Percentiles rank a stretch among this genome's conserved stretches.
Conservation (phyloP, 495 filamentous ascomycete species). For the Neurospora pannonica region DNA sequence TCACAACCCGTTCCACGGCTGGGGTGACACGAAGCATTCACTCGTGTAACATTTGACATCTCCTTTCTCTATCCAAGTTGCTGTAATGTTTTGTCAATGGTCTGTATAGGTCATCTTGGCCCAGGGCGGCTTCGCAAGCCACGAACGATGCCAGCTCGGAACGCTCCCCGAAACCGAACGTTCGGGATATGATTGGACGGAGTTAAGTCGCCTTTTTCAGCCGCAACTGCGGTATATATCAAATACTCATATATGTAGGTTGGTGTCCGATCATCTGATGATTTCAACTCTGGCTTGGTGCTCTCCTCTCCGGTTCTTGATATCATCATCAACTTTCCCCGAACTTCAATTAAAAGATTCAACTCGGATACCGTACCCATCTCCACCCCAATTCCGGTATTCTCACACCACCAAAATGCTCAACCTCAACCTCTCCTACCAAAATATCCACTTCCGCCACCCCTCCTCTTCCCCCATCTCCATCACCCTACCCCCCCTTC, state of each 20-base stretch:
- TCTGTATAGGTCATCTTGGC: neutral
- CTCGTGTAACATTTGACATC: neutral
- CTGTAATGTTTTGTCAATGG: neutral
- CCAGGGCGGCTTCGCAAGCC: neutral
- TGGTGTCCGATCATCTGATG: no score
- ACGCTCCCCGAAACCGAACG: neutral
- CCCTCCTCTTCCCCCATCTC: conserved; percentile 1
- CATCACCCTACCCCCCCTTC: conserved; percentile 16
- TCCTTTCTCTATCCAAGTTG: neutral
- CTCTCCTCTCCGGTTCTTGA: neutral
- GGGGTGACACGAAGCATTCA: neutral
- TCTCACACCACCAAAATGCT: neutral
- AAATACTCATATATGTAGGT: neutral
- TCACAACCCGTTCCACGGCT: neutral
- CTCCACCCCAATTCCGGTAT: neutral
- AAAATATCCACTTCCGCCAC: conserved; percentile 16
- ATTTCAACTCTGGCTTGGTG: neutral
- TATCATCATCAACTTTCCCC: neutral
- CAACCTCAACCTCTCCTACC: conserved; percentile 16
- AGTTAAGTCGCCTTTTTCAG: neutral
- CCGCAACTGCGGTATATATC: neutral
- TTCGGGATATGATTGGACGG: neutral
- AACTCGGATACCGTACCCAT: neutral
- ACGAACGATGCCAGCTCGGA: neutral
- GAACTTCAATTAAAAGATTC: neutral